These are phyloP conservation scores for Phytophthora parvispora DNA, from an alignment of 352 stramenopile genomes.

Conservation along the genomic window DNA sequence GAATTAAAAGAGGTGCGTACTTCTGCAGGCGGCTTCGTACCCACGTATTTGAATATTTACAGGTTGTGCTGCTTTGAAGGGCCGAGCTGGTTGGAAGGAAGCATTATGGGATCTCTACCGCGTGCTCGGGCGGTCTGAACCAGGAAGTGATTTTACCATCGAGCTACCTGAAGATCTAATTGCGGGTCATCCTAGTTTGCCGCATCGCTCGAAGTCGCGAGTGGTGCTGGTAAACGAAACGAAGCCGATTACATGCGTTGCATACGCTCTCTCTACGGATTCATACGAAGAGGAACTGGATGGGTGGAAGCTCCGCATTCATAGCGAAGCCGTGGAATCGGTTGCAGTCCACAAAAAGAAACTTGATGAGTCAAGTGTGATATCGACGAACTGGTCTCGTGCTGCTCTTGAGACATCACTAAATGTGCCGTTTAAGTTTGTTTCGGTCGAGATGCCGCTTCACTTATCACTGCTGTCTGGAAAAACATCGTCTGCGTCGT, in stretches of 20 bases:
- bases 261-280: constrained; percentile 95
- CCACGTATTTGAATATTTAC: too few species aligned
- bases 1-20: constrained; percentile 58
- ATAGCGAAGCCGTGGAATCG: constrained; percentile 51
- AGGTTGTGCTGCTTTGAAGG: constrained; percentile 26
- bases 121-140: constrained; percentile 64
- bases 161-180: constrained; percentile 70
- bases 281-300: constrained; percentile 87
- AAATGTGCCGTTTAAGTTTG: constrained; percentile 75
- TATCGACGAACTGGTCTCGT: constrained; percentile 80
- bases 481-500: constrained; percentile 37
- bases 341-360: constrained; percentile 26
- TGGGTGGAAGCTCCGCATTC: constrained; percentile 70
- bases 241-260: constrained; percentile 95
- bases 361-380: constrained; percentile 17
- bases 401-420: constrained; percentile 62
- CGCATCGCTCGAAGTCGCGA: constrained; percentile 88
- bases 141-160: constrained; percentile 80
- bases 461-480: constrained; percentile 69
- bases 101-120: constrained; percentile 79
- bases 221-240: constrained; percentile 96
- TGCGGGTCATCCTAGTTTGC: constrained; percentile 91
- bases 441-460: constrained; percentile 61
- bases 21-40: neutral
- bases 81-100: constrained; percentile 62